Evolutionary conservation across 306 rosid species (phyloP).

Genomic region (Quercus berberidifolia): DNA sequence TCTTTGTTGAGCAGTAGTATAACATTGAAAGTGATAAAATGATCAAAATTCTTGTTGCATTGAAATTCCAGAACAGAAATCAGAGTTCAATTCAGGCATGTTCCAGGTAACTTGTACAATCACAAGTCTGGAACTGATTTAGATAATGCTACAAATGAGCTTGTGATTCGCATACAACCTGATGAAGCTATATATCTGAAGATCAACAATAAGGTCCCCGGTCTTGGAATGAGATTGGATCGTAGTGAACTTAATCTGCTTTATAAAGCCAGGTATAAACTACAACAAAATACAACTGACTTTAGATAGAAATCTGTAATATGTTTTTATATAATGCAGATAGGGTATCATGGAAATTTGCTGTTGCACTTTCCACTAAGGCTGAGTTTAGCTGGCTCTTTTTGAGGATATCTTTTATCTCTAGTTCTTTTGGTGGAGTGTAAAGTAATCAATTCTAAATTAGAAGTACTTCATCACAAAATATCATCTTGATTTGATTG

Average conservation of each 20-base stretch:
- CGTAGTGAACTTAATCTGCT: conserved; percentile 86
- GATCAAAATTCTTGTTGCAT: conserved; percentile 8
- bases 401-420: neutral
- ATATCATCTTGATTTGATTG: no score
- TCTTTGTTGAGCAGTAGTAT: conserved; percentile 6
- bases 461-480: no score
- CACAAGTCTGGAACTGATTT: conserved; percentile 80
- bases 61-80: conserved; percentile 79
- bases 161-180: conserved; percentile 90
- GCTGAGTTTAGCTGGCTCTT: no score
- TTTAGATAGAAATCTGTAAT: neutral
- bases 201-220: conserved; percentile 96
- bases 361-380: neutral
- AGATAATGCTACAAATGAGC: conserved; percentile 93
- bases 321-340: neutral
- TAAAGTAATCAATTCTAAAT: no score
- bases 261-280: conserved; percentile 68
- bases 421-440: neutral
- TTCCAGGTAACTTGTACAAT: conserved; percentile 93
- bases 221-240: conserved; percentile 95
- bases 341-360: neutral
- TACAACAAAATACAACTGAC: neutral
- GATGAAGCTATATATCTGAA: conserved; percentile 93
- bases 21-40: conserved; percentile 10
- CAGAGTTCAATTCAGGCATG: conserved; percentile 93